A percentile compares a stretch with the other conserved stretches of the same genome.
These are phyloP conservation scores for Claviceps pusilla DNA, from an alignment of 2,329 filamentous ascomycete genomes.

Conservation along the genomic window DNA sequence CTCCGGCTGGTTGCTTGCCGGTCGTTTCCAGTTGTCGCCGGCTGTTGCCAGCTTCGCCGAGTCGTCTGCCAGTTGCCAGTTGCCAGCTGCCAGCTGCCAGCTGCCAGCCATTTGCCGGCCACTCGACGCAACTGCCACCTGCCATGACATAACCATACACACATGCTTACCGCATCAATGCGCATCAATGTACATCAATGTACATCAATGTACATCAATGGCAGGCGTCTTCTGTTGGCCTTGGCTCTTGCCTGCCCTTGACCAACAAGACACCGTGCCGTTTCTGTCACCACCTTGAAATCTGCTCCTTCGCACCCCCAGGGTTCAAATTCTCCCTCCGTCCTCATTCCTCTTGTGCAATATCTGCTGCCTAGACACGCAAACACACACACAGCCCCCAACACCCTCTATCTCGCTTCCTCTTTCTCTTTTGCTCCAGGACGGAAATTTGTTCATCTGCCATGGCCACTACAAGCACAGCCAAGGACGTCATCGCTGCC, in stretches of 20 bases:
- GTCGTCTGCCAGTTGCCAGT: not conserved
- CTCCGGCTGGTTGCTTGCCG: not conserved
- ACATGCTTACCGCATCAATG: too few species aligned
- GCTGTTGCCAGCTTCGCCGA: not conserved
- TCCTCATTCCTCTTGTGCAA: not conserved
- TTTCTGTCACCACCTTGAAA: not conserved
- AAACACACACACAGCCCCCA: too few species aligned
- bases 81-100: not conserved
- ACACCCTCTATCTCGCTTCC: too few species aligned
- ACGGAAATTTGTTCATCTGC: not conserved
- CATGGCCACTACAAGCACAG: constrained; percentile 11
- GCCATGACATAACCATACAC: not conserved
- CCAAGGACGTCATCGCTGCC: constrained; percentile 27
- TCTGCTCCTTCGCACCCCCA: not conserved
- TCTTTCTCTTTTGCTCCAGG: not conserved
- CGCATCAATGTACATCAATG: not conserved
- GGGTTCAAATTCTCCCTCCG: not conserved
- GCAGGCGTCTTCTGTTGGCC: not conserved
- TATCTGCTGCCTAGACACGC: not conserved
- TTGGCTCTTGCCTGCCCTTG: not conserved
- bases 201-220: not conserved
- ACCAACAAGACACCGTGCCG: not conserved
- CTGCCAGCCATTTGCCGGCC: not conserved
- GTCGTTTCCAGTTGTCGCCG: not conserved
- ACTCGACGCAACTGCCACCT: not conserved